A percentile compares a stretch with the other conserved stretches of the same genome.
These are phyloP conservation scores for Olyra latifolia DNA, from an alignment of 176 grass and related monocot genomes.

Conservation along the genomic window DNA sequence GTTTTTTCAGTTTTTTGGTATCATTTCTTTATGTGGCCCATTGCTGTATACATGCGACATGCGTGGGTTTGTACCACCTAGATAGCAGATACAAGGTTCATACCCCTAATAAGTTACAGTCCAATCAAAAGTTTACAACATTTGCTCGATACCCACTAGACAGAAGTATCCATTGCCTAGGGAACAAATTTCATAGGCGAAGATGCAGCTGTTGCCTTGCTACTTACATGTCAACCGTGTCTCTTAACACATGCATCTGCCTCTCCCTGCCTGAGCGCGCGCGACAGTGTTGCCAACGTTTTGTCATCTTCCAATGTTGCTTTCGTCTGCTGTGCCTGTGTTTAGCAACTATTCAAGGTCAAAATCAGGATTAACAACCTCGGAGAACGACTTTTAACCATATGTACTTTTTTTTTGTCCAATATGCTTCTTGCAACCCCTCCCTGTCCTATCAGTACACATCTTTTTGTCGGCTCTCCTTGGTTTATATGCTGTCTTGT, in stretches of 20 bases:
- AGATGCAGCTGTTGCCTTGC: not conserved
- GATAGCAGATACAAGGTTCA: not conserved
- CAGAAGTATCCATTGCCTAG: not conserved
- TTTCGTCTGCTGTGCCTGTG: not conserved
- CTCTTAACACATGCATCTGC: not conserved
- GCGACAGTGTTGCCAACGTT: not conserved
- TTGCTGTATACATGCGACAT: constrained; percentile 39
- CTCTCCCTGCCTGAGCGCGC: not conserved
- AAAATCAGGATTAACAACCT: not conserved
- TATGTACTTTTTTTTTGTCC: not conserved
- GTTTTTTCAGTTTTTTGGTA: not conserved
- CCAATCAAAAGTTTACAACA: constrained; percentile 23
- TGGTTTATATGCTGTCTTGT: not conserved
- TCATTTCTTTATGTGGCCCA: not conserved
- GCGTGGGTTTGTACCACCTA: constrained; percentile 29
- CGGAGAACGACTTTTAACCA: not conserved
- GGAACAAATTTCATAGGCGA: not conserved
- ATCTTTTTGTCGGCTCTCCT: not conserved
- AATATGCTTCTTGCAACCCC: not conserved
- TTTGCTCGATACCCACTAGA: not conserved
- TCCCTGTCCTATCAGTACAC: not conserved
- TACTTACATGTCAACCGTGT: not conserved
- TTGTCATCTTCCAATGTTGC: not conserved
- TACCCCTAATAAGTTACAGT: constrained; percentile 3
- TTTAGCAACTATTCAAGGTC: not conserved